These are phyloP conservation scores for Rhodotorula sp. DNA, from an alignment of 1,284 basidiomycete genomes.

Conservation along the genomic window DNA sequence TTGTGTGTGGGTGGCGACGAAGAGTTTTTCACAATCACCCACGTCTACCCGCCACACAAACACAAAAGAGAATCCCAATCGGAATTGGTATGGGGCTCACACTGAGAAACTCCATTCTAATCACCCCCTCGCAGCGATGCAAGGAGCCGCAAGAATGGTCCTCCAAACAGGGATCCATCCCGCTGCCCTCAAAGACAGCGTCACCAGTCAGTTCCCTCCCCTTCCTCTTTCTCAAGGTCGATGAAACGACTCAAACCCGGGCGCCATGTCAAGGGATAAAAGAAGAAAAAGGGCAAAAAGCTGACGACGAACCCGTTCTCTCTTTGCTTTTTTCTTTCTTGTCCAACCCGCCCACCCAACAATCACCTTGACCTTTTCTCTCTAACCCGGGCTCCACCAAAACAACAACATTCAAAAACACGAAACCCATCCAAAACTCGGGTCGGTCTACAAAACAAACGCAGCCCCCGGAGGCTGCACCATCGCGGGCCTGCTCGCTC, in stretches of 20 bases:
- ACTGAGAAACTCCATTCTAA: neutral
- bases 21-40: neutral
- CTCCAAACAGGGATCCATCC: conserved; percentile 84
- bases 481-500: conserved; percentile 88
- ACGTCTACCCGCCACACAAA: too few relatives aligned
- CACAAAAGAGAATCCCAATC: too few relatives aligned
- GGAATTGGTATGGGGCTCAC: too few relatives aligned
- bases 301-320: neutral
- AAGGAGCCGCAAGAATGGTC: conserved; percentile 95
- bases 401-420: too few relatives aligned
- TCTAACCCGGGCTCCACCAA: too few relatives aligned
- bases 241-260: too few relatives aligned
- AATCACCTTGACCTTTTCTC: too few relatives aligned
- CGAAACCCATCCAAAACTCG: too few relatives aligned
- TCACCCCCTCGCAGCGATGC: conserved; percentile 64
- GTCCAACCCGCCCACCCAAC: too few relatives aligned
- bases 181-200: conserved; percentile 94
- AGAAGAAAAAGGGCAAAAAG: too few relatives aligned
- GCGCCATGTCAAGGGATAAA: too few relatives aligned
- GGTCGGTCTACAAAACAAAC: too few relatives aligned
- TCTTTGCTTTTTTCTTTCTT: conserved; percentile 1
- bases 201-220: conserved; percentile 72
- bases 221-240: neutral
- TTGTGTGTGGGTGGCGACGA: neutral
- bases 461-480: conserved; percentile 99